These are phyloP conservation scores for Mortierella sp. DNA, from an alignment of 371 early-diverging fungal species.

Conservation along the genomic window DNA sequence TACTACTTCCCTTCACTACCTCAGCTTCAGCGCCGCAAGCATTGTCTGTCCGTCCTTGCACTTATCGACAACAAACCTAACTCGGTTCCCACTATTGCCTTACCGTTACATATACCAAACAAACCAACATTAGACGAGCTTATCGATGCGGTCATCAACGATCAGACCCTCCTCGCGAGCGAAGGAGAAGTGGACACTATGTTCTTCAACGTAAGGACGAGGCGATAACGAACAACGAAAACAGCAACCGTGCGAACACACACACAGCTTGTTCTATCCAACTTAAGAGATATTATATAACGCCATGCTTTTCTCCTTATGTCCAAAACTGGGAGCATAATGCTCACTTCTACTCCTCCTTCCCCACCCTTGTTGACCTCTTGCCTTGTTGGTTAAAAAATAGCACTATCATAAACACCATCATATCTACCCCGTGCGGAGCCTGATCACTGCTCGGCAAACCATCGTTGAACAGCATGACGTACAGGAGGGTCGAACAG, in stretches of 20 bases:
- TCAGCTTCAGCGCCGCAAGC: neutral
- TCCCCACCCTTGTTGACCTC: neutral
- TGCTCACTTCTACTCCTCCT: neutral
- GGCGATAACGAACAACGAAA: neutral
- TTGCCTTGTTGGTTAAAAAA: neutral
- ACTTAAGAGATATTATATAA: neutral
- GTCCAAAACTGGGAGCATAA: neutral
- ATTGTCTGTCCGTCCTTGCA: neutral
- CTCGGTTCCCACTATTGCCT: neutral
- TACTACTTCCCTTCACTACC: neutral
- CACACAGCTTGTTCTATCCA: neutral
- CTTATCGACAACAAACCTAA: neutral
- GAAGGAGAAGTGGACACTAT: neutral
- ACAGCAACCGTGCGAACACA: neutral
- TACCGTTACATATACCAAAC: neutral
- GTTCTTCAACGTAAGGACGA: constrained; percentile 14
- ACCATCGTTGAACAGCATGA: constrained; percentile 47
- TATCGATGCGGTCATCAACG: constrained; percentile 14
- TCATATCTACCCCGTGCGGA: constrained; percentile 13
- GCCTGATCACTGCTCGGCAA: constrained; percentile 21
- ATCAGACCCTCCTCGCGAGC: neutral
- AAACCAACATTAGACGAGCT: constrained; percentile 4
- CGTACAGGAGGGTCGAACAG: constrained; percentile 23
- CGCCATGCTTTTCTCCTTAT: neutral
- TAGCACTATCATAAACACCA: constrained; percentile 13